Evolutionary conservation across 345 rosid species (phyloP), one percentile per base, ranked within the genome.

Genomic region (Stellera chamaejasme): DNA sequence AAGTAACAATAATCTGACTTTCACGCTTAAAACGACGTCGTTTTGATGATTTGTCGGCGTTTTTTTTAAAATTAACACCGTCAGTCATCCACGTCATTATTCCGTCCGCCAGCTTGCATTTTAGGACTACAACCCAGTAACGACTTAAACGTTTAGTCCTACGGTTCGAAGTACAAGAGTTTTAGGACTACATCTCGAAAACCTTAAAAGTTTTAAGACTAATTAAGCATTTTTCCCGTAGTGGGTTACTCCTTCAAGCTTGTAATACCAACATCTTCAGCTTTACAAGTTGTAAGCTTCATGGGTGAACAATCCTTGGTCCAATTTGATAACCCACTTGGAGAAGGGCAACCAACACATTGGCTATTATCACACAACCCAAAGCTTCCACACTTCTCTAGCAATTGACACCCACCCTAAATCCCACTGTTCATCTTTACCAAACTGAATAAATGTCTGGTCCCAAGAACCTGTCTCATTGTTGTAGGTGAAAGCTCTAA

Each of bases 291-390:
- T 23, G 56, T 19, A 42, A 52, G 12, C 42, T 68, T 67, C 11
- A 59, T 23, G 0, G 72, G 45, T 13, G 42, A 42, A 59, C 85
- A 79, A 13, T 54, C 41, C 32, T 44, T 63, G 64, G 60, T 68
- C 83, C 83, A 79, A 0, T 81, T 83, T 56, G 50, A 0, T 3
- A 82, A 59, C 42, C 82, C 79, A 0, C 2, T 55, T 0, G 66
- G 66, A 0, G 63, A 48, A 3, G 77, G 88, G 54, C 85, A 77
- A 1, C 72, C 81, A 55, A 82, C 77, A 5, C 84, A 82, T 25
- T 72, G 79, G 55, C 48, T 69, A 23, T 73, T 64, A 23, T 63
- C 68, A 19, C 81, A 77, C 10, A 79, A 15, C 14, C 82, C 79
- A 27, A 82, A 66, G n/a, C 55, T 60, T 10, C 78, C 72, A 11